Percentiles rank a stretch among this genome's conserved stretches.
phyloP scores from a whole-genome alignment of 495 filamentous ascomycete species.

The Aspergillus ellipticus region DNA sequence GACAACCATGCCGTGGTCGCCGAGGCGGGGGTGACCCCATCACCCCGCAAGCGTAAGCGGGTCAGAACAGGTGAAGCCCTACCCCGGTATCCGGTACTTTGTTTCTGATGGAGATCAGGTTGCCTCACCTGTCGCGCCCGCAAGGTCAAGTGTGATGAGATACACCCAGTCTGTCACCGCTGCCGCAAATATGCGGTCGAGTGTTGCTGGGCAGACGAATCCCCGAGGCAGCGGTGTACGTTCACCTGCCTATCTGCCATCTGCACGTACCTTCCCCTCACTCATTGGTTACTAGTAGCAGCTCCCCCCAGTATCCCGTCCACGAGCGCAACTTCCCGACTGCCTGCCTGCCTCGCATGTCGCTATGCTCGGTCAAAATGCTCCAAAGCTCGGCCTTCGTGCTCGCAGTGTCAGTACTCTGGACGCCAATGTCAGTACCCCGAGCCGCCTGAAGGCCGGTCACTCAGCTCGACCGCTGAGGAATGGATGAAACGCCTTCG shows the following conservation, averaged over 20 bases:
- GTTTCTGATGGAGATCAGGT: neutral
- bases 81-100: too few relatives aligned
- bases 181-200: neutral
- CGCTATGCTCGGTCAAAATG: neutral
- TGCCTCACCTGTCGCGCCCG: neutral
- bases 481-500: neutral
- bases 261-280: too few relatives aligned
- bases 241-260: neutral
- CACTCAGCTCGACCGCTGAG: neutral
- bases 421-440: neutral
- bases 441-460: neutral
- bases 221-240: neutral
- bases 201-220: neutral
- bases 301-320: neutral
- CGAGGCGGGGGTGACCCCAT: too few relatives aligned
- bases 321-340: neutral
- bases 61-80: neutral
- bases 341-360: neutral
- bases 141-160: neutral
- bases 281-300: too few relatives aligned
- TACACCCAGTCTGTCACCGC: neutral
- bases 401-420: neutral
- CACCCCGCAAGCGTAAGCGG: neutral
- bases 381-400: neutral
- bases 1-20: too few relatives aligned